These are phyloP conservation scores for Fonsecaea monophora DNA, from an alignment of 2,329 filamentous ascomycete species.

Conservation along the genomic window DNA sequence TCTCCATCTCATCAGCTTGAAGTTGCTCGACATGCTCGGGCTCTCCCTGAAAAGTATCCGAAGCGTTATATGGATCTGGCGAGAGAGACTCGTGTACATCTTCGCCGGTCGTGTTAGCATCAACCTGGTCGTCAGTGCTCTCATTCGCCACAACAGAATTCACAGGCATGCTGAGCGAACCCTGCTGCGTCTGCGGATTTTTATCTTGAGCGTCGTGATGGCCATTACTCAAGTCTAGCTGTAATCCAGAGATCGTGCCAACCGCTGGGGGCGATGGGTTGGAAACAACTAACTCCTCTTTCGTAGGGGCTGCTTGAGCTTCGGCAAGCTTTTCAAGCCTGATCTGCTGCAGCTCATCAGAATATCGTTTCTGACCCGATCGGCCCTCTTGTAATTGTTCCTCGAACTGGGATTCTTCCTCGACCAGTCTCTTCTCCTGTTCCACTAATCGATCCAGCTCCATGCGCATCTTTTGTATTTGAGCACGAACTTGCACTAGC, in stretches of 20 bases:
- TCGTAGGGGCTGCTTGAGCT: slow-evolving; percentile 15
- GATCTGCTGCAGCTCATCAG: slow-evolving; percentile 57
- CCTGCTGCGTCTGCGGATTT: background rate
- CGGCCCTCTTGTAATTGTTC: slow-evolving; percentile 49
- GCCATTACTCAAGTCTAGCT: slow-evolving; percentile 8
- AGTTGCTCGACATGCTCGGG: slow-evolving; percentile 10
- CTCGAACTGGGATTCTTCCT: slow-evolving; percentile 54
- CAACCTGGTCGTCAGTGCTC: background rate
- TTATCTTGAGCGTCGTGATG: slow-evolving; percentile 1
- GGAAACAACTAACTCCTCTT: background rate
- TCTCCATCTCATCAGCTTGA: slow-evolving; percentile 34
- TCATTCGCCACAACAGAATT: background rate
- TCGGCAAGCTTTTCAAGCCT: slow-evolving; percentile 52
- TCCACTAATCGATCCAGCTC: slow-evolving; percentile 33
- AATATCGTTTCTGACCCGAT: slow-evolving; percentile 52
- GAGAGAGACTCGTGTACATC: background rate
- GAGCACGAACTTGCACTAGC: slow-evolving; percentile 43
- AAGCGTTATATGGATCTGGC: background rate
- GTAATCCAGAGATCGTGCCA: background rate
- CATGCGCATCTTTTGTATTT: slow-evolving; percentile 24
- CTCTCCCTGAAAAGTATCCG: background rate
- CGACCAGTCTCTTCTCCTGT: slow-evolving; percentile 50
- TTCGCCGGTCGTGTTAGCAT: background rate
- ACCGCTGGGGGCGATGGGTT: background rate
- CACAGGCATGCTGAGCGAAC: background rate